Conservation (phyloP, 495 filamentous ascomycete species). For the Aspergillus sparsus region DNA sequence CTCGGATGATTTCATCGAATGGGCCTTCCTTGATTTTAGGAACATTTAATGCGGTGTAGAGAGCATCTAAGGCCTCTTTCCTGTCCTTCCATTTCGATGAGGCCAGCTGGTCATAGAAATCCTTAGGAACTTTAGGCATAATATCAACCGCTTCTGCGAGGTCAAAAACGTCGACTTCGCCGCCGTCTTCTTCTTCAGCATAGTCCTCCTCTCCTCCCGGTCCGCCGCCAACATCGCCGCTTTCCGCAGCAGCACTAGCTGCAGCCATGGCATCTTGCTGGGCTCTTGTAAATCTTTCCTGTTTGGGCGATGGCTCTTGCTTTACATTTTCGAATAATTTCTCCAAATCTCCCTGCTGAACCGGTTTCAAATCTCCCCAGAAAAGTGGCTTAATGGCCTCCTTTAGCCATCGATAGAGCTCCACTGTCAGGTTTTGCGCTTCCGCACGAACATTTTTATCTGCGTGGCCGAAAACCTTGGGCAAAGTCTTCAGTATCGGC, state of each 20-base stretch:
- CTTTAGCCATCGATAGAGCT: slow-evolving; percentile 94
- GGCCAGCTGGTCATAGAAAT: slow-evolving; percentile 76
- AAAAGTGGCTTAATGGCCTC: slow-evolving; percentile 99
- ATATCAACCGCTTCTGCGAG: slow-evolving; percentile 90
- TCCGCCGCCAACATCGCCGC: slow-evolving; percentile 49
- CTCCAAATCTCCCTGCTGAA: slow-evolving; percentile 92
- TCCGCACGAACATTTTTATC: slow-evolving; percentile 99
- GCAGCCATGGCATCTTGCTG: slow-evolving; percentile 82
- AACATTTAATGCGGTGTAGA: slow-evolving; percentile 75
- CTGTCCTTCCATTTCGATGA: slow-evolving; percentile 98
- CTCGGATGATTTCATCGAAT: slow-evolving; percentile 78
- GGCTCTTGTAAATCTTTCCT: slow-evolving; percentile 82
- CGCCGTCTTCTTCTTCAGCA: slow-evolving; percentile 71
- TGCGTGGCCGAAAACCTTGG: slow-evolving; percentile 91
- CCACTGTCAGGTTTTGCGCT: slow-evolving; percentile 86
- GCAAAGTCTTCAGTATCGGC: slow-evolving; percentile 84
- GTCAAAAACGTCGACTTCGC: slow-evolving; percentile 79
- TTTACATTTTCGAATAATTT: slow-evolving; percentile 92
- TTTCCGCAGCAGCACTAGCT: slow-evolving; percentile 60
- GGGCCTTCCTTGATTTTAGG: slow-evolving; percentile 90
- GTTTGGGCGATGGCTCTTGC: slow-evolving; percentile 82
- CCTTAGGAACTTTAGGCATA: slow-evolving; percentile 74
- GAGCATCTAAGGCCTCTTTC: slow-evolving; percentile 87
- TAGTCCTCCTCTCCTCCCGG: slow-evolving; percentile 55
- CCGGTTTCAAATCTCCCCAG: slow-evolving; percentile 92